phyloP scores from a whole-genome alignment of 306 rosid genomes.

The Herpetospermum pedunculosum region DNA sequence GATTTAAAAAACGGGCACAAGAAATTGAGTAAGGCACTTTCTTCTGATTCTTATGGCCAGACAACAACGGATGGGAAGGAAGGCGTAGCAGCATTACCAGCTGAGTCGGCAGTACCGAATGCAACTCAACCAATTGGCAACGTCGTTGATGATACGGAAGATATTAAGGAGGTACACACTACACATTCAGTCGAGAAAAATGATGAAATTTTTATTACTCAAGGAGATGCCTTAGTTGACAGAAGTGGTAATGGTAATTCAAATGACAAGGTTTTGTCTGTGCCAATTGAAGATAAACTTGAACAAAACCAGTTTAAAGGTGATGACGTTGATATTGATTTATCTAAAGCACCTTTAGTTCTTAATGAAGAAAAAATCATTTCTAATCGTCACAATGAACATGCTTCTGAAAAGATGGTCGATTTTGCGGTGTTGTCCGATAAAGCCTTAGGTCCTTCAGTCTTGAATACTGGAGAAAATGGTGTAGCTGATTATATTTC shows the following conservation, averaged over 20 bases:
- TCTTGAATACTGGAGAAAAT: conserved; percentile 21
- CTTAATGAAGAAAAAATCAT: conserved; percentile 29
- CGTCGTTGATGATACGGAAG: conserved; percentile 19
- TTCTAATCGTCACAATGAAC: conserved; percentile 9
- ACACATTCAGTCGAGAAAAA: conserved; percentile 26
- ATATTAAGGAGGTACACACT: conserved; percentile 23
- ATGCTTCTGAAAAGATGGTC: conserved; percentile 22
- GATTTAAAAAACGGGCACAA: conserved; percentile 20
- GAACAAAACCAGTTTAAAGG: conserved; percentile 13
- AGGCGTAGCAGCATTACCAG: conserved; percentile 24
- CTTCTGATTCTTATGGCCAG: conserved; percentile 21
- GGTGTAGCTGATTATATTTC: conserved; percentile 23
- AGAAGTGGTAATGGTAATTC: conserved; percentile 15
- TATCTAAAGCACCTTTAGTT: conserved; percentile 29
- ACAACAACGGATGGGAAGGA: conserved; percentile 21
- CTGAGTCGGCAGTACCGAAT: conserved; percentile 14
- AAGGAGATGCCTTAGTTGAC: conserved; percentile 16
- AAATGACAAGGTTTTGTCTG: conserved; percentile 7
- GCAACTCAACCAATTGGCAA: conserved; percentile 22
- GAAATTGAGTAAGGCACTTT: conserved; percentile 27
- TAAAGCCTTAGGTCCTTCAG: conserved; percentile 21
- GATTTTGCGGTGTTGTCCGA: conserved; percentile 25
- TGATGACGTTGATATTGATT: conserved; percentile 19
- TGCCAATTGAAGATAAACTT: conserved; percentile 18
- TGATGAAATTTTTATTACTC: conserved; percentile 14